Conservation (phyloP, 2,329 filamentous ascomycete genomes). For the Mycogone perniciosa region DNA sequence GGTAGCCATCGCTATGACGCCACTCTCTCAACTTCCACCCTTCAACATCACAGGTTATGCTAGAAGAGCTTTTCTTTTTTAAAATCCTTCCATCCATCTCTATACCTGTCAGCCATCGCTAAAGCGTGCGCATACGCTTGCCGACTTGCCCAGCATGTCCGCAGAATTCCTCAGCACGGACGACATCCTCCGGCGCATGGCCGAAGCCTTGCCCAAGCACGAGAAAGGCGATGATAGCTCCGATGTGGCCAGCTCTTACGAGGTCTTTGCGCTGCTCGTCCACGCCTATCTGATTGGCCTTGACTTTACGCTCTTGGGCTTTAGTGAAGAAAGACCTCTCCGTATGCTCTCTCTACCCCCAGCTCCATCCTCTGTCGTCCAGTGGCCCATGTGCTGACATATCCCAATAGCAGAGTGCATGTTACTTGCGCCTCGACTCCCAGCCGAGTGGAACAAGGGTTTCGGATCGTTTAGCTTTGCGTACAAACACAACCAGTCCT, state of each 20-base stretch:
- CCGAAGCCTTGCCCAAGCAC: conserved; percentile 53
- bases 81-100: not conserved
- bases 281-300: conserved; percentile 79
- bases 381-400: conserved; percentile 1
- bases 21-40: not conserved
- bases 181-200: conserved; percentile 50
- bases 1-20: not conserved
- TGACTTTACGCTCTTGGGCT: conserved; percentile 73
- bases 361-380: not conserved
- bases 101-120: not conserved
- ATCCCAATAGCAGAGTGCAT: conserved; percentile 39
- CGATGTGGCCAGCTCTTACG: conserved; percentile 64
- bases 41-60: not conserved
- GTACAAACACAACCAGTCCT: conserved; percentile 79
- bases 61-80: not conserved
- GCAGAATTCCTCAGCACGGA: conserved; percentile 18
- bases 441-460: conserved; percentile 71
- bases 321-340: conserved; percentile 74
- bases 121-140: not conserved
- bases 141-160: not conserved
- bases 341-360: conserved; percentile 38
- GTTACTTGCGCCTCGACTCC: conserved; percentile 56
- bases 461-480: conserved; percentile 71
- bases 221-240: conserved; percentile 47
- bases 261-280: conserved; percentile 75